Percentiles rank a stretch among this genome's conserved stretches.
These are phyloP conservation scores for Botryotinia globosa DNA, from an alignment of 2,329 filamentous ascomycete species.

Conservation along the genomic window DNA sequence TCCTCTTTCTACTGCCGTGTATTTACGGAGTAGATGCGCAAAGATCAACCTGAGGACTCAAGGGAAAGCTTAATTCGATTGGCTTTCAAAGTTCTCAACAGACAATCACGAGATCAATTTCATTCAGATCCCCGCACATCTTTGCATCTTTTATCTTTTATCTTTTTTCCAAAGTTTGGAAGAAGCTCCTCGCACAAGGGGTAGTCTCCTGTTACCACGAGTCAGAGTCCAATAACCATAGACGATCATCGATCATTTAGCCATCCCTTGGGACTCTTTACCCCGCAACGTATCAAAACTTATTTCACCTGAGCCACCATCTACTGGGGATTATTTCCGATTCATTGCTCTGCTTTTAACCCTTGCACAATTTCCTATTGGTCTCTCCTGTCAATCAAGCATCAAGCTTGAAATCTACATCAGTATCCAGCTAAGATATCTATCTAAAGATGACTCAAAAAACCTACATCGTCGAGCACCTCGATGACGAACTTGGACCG, in stretches of 20 bases:
- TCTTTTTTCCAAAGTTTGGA: neutral
- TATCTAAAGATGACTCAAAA: slow-evolving; percentile 50
- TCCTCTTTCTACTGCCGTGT: neutral
- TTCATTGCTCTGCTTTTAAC: slow-evolving; percentile 21
- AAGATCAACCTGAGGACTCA: slow-evolving; percentile 12
- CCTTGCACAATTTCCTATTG: slow-evolving; percentile 16
- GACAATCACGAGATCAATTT: slow-evolving; percentile 18
- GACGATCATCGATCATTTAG: slow-evolving; percentile 16
- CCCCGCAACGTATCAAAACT: slow-evolving; percentile 29
- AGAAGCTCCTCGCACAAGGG: slow-evolving; percentile 2
- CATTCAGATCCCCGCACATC: slow-evolving; percentile 11
- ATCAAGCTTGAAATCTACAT: slow-evolving; percentile 5
- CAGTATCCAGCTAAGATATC: slow-evolving; percentile 4
- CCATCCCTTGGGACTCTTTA: slow-evolving; percentile 23
- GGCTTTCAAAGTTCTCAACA: neutral
- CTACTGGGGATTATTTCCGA: slow-evolving; percentile 25
- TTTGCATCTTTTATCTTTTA: neutral
- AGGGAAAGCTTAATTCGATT: slow-evolving; percentile 1
- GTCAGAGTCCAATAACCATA: slow-evolving; percentile 25
- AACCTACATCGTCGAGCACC: slow-evolving; percentile 92
- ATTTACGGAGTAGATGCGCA: slow-evolving; percentile 3
- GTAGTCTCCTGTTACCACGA: slow-evolving; percentile 22
- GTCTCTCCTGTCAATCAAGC: neutral
- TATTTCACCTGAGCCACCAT: slow-evolving; percentile 3
- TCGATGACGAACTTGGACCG: slow-evolving; percentile 87